phyloP scores from a whole-genome alignment of 2,329 filamentous ascomycete genomes.

The Metarhizium anisopliae region DNA sequence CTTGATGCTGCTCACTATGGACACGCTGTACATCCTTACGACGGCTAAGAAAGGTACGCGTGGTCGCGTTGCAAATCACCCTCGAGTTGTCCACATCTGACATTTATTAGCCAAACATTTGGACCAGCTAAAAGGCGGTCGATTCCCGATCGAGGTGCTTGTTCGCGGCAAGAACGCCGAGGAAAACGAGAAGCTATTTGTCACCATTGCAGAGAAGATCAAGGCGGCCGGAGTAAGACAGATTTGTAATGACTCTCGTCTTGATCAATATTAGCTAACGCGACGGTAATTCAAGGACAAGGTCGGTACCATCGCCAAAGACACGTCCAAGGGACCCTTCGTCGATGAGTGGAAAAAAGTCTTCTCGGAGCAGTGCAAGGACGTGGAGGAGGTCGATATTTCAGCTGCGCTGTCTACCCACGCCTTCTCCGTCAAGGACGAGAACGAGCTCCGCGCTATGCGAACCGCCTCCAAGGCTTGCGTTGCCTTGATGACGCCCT shows the following conservation, averaged over 20 bases:
- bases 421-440: conserved; percentile 88
- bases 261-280: conserved; percentile 5
- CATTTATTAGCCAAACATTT: conserved; percentile 69
- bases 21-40: conserved; percentile 84
- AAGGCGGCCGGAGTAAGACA: conserved; percentile 72
- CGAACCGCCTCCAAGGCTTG: conserved; percentile 90
- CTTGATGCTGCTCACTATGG: conserved; percentile 82
- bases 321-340: conserved; percentile 77
- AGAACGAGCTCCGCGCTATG: conserved; percentile 87
- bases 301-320: conserved; percentile 78
- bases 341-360: conserved; percentile 92
- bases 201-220: conserved; percentile 75
- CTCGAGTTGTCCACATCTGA: conserved; percentile 17
- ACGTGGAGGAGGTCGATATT: conserved; percentile 83
- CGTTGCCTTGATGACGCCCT: conserved; percentile 88
- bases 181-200: conserved; percentile 84
- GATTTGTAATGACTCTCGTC: not conserved
- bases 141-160: conserved; percentile 85
- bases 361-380: conserved; percentile 70
- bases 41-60: conserved; percentile 90
- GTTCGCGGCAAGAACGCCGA: conserved; percentile 86
- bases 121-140: conserved; percentile 83
- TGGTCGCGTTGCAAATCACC: not conserved
- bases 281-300: conserved; percentile 55
- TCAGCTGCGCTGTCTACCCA: conserved; percentile 69